Evolutionary conservation across 2,329 filamentous ascomycete species (phyloP).

Genomic region (Tolypocladium nubicola): DNA sequence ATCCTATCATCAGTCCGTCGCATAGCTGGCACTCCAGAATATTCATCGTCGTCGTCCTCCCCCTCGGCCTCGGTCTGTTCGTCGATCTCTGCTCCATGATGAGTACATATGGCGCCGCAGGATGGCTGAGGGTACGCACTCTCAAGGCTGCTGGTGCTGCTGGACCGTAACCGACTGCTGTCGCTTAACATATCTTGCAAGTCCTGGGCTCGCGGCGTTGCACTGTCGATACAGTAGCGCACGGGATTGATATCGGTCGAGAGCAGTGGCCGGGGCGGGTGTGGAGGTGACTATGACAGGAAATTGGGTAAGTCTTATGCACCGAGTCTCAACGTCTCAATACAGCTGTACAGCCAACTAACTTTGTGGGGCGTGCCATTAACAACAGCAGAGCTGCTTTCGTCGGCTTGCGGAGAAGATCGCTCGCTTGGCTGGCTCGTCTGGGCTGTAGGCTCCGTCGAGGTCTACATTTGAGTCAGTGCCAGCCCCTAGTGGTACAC

Average conservation of each 20-base stretch:
- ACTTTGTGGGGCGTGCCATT: slow-evolving; percentile 14
- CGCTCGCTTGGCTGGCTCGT: slow-evolving; percentile 22
- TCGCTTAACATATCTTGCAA: slow-evolving; percentile 59
- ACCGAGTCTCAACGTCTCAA: not conserved
- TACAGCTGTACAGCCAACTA: not conserved
- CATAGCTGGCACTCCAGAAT: slow-evolving; percentile 28
- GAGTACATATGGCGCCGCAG: not conserved
- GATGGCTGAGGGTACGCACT: slow-evolving; percentile 36
- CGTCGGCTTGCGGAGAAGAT: slow-evolving; percentile 26
- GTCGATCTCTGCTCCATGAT: slow-evolving; percentile 38
- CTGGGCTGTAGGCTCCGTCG: slow-evolving; percentile 26
- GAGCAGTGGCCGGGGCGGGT: slow-evolving; percentile 56
- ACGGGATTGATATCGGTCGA: slow-evolving; percentile 62
- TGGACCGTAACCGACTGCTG: slow-evolving; percentile 46
- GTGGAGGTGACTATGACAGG: slow-evolving; percentile 4
- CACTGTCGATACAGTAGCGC: slow-evolving; percentile 54
- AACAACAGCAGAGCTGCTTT: slow-evolving; percentile 18
- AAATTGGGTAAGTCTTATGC: slow-evolving; percentile 3
- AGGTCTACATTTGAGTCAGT: slow-evolving; percentile 22
- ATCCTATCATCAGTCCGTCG: slow-evolving; percentile 48
- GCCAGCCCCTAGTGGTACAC: not conserved
- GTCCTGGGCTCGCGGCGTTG: slow-evolving; percentile 77
- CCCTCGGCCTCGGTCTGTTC: slow-evolving; percentile 40
- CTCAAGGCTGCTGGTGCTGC: slow-evolving; percentile 66
- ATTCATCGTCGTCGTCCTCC: slow-evolving; percentile 40